Conservation (phyloP, 2,329 filamentous ascomycete genomes). For the Didymella pinodella region DNA sequence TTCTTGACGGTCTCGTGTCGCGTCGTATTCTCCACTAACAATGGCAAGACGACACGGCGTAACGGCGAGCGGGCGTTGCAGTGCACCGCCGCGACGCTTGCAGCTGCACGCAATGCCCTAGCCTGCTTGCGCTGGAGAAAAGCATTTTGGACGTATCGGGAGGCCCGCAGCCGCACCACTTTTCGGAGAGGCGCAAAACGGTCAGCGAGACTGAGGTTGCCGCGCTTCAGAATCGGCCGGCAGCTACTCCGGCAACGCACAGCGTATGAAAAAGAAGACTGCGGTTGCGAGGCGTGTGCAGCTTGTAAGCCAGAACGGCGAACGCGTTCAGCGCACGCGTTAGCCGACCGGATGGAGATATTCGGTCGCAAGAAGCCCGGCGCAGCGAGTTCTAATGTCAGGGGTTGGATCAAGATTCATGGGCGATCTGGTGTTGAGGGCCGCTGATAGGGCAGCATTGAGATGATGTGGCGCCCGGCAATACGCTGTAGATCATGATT, state of each 20-base stretch:
- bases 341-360: background rate
- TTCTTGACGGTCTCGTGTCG: background rate
- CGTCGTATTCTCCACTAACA: conserved; percentile 4
- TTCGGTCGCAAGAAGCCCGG: background rate
- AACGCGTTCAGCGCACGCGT: conserved; percentile 7
- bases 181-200: conserved; percentile 1
- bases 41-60: background rate
- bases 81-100: conserved; percentile 1
- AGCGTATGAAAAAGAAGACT: conserved; percentile 10
- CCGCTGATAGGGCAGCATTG: conserved; percentile 18
- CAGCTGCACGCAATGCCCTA: conserved; percentile 15
- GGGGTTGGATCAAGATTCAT: conserved; percentile 1
- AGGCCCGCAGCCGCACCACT: conserved; percentile 16
- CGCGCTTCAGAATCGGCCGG: conserved; percentile 10
- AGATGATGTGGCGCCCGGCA: conserved; percentile 22
- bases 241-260: conserved; percentile 2
- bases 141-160: conserved; percentile 11
- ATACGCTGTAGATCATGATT: conserved; percentile 21
- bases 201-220: background rate
- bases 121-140: conserved; percentile 1
- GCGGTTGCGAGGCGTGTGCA: conserved; percentile 15
- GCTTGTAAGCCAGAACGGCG: background rate
- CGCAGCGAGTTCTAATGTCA: background rate
- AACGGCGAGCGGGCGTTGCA: conserved; percentile 7
- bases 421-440: background rate